Evolutionary conservation across 2,329 filamentous ascomycete species (phyloP).

Genomic region (Mycocentrospora acerina): DNA sequence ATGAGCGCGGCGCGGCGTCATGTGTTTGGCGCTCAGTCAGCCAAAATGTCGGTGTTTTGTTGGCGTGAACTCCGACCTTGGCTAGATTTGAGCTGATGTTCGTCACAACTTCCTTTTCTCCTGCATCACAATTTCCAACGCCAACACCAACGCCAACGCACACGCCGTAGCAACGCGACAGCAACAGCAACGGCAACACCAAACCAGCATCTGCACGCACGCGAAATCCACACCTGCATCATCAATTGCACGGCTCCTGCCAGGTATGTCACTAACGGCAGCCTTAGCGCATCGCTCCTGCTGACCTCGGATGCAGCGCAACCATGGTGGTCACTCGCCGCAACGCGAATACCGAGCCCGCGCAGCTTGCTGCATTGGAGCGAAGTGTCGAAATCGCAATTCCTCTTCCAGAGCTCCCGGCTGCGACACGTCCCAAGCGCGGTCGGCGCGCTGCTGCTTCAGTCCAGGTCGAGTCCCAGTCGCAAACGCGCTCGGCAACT

Average conservation of each 20-base stretch:
- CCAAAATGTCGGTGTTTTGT: neutral
- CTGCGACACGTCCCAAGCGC: constrained; percentile 12
- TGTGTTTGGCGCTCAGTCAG: constrained; percentile 3
- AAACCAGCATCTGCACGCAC: too few relatives aligned
- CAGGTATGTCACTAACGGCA: constrained; percentile 10
- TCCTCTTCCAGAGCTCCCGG: constrained; percentile 8
- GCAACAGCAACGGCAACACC: too few relatives aligned
- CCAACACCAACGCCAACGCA: constrained; percentile 3
- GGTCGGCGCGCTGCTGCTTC: constrained; percentile 13
- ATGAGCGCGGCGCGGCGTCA: constrained; percentile 19
- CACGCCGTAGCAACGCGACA: constrained; percentile 4
- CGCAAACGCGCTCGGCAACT: constrained; percentile 4
- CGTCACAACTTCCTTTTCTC: constrained; percentile 18
- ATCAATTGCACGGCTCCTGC: constrained; percentile 8
- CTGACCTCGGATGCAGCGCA: constrained; percentile 15
- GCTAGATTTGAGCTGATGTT: too few relatives aligned
- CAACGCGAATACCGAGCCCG: constrained; percentile 13
- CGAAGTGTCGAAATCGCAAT: constrained; percentile 4
- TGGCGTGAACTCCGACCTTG: neutral
- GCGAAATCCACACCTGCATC: constrained; percentile 2
- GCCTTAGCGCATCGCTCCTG: constrained; percentile 12
- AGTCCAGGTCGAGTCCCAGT: constrained; percentile 10
- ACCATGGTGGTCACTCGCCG: constrained; percentile 21
- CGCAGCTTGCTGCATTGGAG: constrained; percentile 7
- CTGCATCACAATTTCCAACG: constrained; percentile 14